Evolutionary conservation across 1,284 basidiomycete species (phyloP).

Genomic region (Leccinum griseonigrum): DNA sequence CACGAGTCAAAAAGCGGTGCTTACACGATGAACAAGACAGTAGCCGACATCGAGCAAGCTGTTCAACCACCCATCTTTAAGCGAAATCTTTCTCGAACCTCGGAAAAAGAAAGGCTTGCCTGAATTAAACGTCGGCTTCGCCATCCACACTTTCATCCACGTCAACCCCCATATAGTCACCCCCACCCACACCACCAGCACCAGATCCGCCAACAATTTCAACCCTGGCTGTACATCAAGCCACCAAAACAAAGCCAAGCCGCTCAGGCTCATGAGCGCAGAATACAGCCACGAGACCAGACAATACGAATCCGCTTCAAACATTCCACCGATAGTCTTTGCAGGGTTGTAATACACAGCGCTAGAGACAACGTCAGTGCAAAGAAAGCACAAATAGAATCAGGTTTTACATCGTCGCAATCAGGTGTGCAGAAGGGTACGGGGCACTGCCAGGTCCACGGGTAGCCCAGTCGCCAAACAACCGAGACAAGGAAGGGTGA

Average conservation of each 20-base stretch:
- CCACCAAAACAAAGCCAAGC: conserved; percentile 77
- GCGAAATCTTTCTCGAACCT: background rate
- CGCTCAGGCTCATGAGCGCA: conserved; percentile 70
- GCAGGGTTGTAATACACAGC: conserved; percentile 82
- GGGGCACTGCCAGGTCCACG: conserved; percentile 47
- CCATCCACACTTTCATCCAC: conserved; percentile 89
- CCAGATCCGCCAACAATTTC: conserved; percentile 65
- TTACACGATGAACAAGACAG: conserved; percentile 83
- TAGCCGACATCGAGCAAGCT: conserved; percentile 91
- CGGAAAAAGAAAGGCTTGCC: conserved; percentile 45
- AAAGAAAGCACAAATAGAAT: background rate
- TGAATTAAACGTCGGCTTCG: conserved; percentile 89
- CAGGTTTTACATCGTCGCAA: conserved; percentile 75
- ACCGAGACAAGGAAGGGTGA: conserved; percentile 62
- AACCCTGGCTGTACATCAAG: conserved; percentile 66
- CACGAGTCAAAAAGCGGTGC: conserved; percentile 23
- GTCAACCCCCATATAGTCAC: conserved; percentile 79
- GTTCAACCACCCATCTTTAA: background rate
- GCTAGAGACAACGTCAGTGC: conserved; percentile 36
- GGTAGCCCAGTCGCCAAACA: conserved; percentile 62
- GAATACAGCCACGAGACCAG: conserved; percentile 72
- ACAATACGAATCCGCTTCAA: conserved; percentile 84
- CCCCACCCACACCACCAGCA: conserved; percentile 81
- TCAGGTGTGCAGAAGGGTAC: conserved; percentile 82
- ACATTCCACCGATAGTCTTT: conserved; percentile 88